Conservation (phyloP, 495 filamentous ascomycete genomes). For the Ramalina intermedia region DNA sequence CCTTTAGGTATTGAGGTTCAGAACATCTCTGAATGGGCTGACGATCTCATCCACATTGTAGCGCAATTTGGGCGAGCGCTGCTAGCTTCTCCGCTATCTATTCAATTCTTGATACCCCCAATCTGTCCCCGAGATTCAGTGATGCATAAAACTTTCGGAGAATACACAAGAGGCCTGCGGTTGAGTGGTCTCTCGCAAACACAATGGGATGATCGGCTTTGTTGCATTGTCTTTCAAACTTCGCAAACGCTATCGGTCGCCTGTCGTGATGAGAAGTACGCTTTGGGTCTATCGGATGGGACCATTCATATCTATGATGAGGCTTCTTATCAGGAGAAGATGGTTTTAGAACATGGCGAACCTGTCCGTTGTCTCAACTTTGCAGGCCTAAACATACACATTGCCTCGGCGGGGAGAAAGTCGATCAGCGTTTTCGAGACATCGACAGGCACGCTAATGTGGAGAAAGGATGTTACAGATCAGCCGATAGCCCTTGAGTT, state of each 20-base stretch:
- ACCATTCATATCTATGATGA: conserved; percentile 4
- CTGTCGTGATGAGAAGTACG: conserved; percentile 9
- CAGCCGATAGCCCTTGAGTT: conserved; percentile 7
- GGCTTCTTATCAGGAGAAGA: conserved; percentile 13
- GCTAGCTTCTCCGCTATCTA: conserved; percentile 15
- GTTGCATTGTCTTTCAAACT: conserved; percentile 11
- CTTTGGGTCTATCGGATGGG: conserved; percentile 4
- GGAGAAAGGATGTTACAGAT: conserved; percentile 3
- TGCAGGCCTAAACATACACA: not conserved
- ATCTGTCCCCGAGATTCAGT: conserved; percentile 18
- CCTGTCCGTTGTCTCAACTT: conserved; percentile 10
- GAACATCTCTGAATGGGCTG: conserved; percentile 15
- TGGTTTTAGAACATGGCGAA: conserved; percentile 17
- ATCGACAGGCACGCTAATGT: conserved; percentile 3
- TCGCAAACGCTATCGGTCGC: conserved; percentile 12
- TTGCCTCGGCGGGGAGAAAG: conserved; percentile 6
- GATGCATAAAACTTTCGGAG: conserved; percentile 11
- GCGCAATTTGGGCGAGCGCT: conserved; percentile 19
- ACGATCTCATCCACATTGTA: conserved; percentile 17
- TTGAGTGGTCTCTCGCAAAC: conserved; percentile 12
- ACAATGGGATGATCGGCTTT: conserved; percentile 20
- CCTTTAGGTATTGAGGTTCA: conserved; percentile 12
- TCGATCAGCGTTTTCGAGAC: conserved; percentile 7
- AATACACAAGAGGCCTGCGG: conserved; percentile 17
- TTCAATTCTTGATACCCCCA: conserved; percentile 18